phyloP scores from a whole-genome alignment of 2,329 filamentous ascomycete species.

The Gaeumannomyces tritici region DNA sequence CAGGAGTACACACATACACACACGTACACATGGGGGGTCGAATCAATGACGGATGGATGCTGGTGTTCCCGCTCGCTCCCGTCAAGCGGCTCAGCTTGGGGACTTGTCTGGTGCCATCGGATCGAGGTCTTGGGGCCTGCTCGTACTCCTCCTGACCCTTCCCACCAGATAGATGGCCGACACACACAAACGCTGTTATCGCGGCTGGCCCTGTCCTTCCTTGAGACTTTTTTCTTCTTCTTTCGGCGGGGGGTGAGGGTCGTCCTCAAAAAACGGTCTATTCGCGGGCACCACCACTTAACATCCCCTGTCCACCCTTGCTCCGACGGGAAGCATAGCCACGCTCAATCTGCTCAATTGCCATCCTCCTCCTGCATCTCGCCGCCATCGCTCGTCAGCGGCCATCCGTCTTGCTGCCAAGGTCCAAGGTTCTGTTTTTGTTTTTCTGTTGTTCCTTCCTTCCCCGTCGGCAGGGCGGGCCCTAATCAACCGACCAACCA shows the following conservation, averaged over 20 bases:
- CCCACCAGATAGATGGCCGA: neutral
- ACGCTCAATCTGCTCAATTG: neutral
- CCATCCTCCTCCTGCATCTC: neutral
- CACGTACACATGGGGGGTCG: too few species aligned
- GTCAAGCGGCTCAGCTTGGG: neutral
- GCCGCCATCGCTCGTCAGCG: neutral
- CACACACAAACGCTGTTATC: too few species aligned
- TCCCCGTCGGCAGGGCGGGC: neutral
- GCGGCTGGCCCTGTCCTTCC: too few species aligned
- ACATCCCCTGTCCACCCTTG: neutral
- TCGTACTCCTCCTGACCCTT: neutral
- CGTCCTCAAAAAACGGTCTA: too few species aligned
- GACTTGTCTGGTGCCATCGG: neutral
- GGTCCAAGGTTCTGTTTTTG: too few species aligned
- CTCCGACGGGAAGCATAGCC: neutral
- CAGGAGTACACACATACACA: too few species aligned
- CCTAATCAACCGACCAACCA: neutral
- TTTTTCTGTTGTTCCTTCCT: too few species aligned
- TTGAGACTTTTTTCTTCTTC: too few species aligned
- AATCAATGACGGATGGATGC: neutral
- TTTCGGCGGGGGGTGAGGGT: too few species aligned
- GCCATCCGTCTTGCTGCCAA: neutral
- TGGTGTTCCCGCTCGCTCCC: neutral
- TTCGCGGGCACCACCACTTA: neutral
- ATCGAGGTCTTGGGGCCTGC: neutral